phyloP scores from a whole-genome alignment of 306 rosid genomes.

The Begonia peltatifolia region DNA sequence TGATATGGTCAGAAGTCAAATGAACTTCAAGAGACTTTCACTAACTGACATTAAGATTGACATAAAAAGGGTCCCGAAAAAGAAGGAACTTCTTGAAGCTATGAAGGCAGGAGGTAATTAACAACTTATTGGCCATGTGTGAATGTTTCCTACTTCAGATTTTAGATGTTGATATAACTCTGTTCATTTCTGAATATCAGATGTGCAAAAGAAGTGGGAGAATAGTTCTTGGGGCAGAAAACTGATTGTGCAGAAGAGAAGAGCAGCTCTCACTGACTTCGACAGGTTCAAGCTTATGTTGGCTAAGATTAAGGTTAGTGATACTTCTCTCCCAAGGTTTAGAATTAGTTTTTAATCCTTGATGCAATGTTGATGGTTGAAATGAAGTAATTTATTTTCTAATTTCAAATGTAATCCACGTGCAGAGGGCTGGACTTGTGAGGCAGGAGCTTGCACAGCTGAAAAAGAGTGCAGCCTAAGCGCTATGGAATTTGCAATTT shows the following conservation, averaged over 20 bases:
- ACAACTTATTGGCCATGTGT: background rate
- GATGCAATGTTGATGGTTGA: background rate
- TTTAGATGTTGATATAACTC: background rate
- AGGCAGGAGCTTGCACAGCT: constrained; percentile 75
- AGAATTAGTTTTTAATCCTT: background rate
- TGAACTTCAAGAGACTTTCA: constrained; percentile 42
- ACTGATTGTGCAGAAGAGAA: constrained; percentile 32
- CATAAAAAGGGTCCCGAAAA: constrained; percentile 30
- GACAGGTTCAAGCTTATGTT: constrained; percentile 50
- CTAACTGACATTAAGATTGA: constrained; percentile 37
- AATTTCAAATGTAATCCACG: background rate
- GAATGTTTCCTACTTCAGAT: background rate
- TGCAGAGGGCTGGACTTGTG: constrained; percentile 78
- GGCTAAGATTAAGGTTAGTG: constrained; percentile 33
- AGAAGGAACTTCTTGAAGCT: constrained; percentile 34
- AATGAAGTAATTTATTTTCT: background rate
- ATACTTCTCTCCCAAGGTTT: background rate
- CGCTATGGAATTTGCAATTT: background rate
- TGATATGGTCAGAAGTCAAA: constrained; percentile 35
- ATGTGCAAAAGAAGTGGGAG: constrained; percentile 45
- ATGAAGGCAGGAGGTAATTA: constrained; percentile 30
- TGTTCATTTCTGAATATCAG: constrained; percentile 11
- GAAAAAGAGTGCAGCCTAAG: constrained; percentile 45
- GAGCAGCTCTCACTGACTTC: constrained; percentile 32
- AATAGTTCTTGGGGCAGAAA: constrained; percentile 47